Evolutionary conservation across 129 eudicot species (phyloP).

Genomic region (Mikania micrantha): DNA sequence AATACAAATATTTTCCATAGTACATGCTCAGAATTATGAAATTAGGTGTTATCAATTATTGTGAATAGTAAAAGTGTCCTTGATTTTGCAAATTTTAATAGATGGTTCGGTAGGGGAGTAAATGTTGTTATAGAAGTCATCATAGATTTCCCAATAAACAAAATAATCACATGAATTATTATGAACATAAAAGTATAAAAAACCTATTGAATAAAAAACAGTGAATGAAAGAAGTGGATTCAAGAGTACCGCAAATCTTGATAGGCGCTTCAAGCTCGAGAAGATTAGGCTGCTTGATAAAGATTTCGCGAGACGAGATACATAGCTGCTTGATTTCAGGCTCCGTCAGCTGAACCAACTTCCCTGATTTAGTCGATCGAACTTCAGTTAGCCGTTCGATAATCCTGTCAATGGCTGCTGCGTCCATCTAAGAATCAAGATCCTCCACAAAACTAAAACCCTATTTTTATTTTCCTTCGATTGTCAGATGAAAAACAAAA

Average conservation of each 20-base stretch:
- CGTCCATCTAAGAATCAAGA: slow-evolving; percentile 37
- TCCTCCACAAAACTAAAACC: neutral
- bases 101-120: neutral
- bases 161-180: neutral
- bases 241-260: slow-evolving; percentile 80
- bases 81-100: neutral
- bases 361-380: slow-evolving; percentile 77
- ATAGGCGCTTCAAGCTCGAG: slow-evolving; percentile 98
- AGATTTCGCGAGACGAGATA: slow-evolving; percentile 70
- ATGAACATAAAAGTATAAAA: neutral
- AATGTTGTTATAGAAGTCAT: neutral
- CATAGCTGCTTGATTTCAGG: slow-evolving; percentile 96
- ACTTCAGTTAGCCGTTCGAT: slow-evolving; percentile 73
- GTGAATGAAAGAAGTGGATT: neutral
- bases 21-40: too few relatives aligned
- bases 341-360: slow-evolving; percentile 77
- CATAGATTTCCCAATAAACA: neutral
- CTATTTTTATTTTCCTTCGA: slow-evolving; percentile 7
- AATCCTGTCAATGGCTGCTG: slow-evolving; percentile 57
- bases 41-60: neutral
- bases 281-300: slow-evolving; percentile 80
- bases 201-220: too few relatives aligned
- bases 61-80: neutral
- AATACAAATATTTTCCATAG: too few relatives aligned
- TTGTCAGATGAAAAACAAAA: neutral